These are phyloP conservation scores for Ceratobasidium sp. DNA, from an alignment of 1,284 basidiomycete genomes.

Conservation along the genomic window DNA sequence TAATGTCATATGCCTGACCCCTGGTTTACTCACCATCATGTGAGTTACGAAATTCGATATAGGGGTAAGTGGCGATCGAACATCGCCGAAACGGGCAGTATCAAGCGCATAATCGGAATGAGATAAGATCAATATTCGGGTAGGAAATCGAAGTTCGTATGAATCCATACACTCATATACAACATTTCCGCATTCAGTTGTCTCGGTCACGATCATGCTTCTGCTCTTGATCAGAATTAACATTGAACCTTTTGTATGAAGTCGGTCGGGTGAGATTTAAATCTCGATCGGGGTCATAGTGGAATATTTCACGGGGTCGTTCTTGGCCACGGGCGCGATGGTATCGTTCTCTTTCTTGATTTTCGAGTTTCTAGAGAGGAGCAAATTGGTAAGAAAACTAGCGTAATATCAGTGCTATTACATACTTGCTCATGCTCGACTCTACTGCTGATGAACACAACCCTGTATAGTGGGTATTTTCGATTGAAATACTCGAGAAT, in stretches of 20 bases:
- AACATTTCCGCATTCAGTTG: background rate
- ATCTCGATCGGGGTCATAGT: background rate
- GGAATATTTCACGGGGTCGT: background rate
- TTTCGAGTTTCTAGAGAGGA: background rate
- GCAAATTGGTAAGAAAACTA: background rate
- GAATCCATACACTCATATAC: background rate
- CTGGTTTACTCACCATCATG: background rate
- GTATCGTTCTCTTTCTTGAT: no score
- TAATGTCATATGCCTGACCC: background rate
- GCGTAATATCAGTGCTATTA: background rate
- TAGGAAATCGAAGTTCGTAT: background rate
- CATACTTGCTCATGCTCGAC: slow-evolving; percentile 4
- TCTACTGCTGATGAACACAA: slow-evolving; percentile 7
- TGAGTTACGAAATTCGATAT: no score
- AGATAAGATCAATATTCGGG: no score
- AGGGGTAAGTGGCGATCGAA: no score
- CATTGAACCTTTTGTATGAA: background rate
- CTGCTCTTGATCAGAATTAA: background rate
- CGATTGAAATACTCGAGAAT: slow-evolving; percentile 27
- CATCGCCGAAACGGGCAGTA: no score
- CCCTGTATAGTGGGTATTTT: slow-evolving; percentile 7
- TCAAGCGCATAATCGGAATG: background rate
- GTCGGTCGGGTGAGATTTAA: background rate
- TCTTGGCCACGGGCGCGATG: background rate
- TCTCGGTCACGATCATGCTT: background rate